Percentiles rank a stretch among this genome's conserved stretches.
phyloP scores from a whole-genome alignment of 2,329 filamentous ascomycete genomes.

The Blastomyces parvus region DNA sequence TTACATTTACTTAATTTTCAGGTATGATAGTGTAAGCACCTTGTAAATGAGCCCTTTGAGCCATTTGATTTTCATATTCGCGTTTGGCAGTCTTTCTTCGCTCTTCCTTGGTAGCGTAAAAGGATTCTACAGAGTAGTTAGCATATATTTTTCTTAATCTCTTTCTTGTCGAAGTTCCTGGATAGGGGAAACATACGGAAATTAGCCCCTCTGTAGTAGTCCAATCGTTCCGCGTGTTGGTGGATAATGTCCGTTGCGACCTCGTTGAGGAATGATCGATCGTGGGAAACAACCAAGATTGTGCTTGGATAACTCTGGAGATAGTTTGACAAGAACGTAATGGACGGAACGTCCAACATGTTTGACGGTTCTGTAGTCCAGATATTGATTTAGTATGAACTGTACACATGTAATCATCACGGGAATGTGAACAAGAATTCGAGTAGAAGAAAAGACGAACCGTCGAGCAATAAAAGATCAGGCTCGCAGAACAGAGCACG shows the following conservation, averaged over 20 bases:
- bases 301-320: conserved; percentile 91
- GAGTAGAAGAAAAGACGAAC: conserved; percentile 23
- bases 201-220: conserved; percentile 97
- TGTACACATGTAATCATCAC: background rate
- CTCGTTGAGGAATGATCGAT: conserved; percentile 97
- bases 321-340: conserved; percentile 94
- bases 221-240: conserved; percentile 90
- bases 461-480: conserved; percentile 84
- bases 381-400: background rate
- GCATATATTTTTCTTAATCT: background rate
- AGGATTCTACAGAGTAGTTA: conserved; percentile 53
- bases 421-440: background rate
- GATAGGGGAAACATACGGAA: conserved; percentile 46
- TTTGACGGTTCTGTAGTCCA: conserved; percentile 74
- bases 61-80: conserved; percentile 99
- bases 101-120: conserved; percentile 96
- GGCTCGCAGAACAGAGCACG: conserved; percentile 96
- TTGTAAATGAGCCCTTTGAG: conserved; percentile 81
- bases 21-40: conserved; percentile 25
- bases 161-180: background rate
- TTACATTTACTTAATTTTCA: background rate
- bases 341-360: conserved; percentile 99
- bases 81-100: conserved; percentile 91
- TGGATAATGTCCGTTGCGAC: conserved; percentile 99
- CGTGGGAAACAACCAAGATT: conserved; percentile 93